A percentile compares a stretch with the other conserved stretches of the same genome.
phyloP scores from a whole-genome alignment of 106 monocot genomes.

The Xerophyta viscosa region DNA sequence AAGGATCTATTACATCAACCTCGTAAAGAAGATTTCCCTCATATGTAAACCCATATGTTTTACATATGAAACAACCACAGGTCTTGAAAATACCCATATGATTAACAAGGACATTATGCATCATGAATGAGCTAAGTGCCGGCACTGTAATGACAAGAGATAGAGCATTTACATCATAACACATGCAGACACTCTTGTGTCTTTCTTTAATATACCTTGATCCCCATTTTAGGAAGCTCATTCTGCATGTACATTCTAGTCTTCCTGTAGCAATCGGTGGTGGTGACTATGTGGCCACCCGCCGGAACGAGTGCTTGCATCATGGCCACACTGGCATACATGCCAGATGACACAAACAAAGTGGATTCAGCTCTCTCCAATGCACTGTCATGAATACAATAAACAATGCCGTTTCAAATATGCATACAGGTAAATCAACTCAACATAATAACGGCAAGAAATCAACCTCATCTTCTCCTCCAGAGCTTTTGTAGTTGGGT shows the following conservation, averaged over 20 bases:
- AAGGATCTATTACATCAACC: no score
- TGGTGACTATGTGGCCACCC: slow-evolving; percentile 85
- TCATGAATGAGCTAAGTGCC: no score
- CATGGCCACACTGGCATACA: slow-evolving; percentile 74
- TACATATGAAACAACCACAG: no score
- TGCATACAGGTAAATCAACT: background rate
- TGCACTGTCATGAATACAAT: slow-evolving; percentile 42
- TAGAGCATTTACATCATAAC: no score
- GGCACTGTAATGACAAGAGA: no score
- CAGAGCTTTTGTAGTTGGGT: slow-evolving; percentile 78
- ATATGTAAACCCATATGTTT: no score
- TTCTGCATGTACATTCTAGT: slow-evolving; percentile 84
- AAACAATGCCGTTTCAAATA: background rate
- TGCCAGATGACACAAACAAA: slow-evolving; percentile 84
- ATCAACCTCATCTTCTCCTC: slow-evolving; percentile 94
- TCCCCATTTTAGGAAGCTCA: slow-evolving; percentile 83
- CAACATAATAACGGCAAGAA: background rate
- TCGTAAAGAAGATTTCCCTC: no score
- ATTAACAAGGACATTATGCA: no score
- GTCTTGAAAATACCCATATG: no score
- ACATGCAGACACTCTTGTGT: no score
- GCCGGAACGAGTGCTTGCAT: slow-evolving; percentile 74
- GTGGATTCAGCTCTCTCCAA: slow-evolving; percentile 90
- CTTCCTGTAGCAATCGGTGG: slow-evolving; percentile 95
- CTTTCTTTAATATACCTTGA: slow-evolving; percentile 63